Evolutionary conservation across 805 yeast species (phyloP).

Genomic region (Zygotorulaspora florentina): DNA sequence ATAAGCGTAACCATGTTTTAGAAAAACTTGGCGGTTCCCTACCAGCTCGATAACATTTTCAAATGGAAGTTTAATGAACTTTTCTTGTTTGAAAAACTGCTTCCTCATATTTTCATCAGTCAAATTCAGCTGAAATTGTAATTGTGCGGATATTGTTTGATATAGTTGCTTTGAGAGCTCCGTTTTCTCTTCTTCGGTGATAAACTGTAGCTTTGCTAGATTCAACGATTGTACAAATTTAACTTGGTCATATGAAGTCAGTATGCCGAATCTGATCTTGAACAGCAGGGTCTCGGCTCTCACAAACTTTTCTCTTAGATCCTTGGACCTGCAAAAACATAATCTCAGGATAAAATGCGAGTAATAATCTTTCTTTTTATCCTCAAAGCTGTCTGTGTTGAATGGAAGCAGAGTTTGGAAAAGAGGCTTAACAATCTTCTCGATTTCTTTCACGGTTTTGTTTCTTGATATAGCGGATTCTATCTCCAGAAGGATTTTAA

Average conservation of each 20-base stretch:
- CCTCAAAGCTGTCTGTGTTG: slow-evolving; percentile 43
- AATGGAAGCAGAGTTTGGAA: slow-evolving; percentile 60
- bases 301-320: slow-evolving; percentile 72
- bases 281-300: slow-evolving; percentile 73
- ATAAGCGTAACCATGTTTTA: slow-evolving; percentile 71
- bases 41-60: slow-evolving; percentile 78
- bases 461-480: slow-evolving; percentile 70
- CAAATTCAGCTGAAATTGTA: slow-evolving; percentile 35
- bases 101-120: slow-evolving; percentile 44
- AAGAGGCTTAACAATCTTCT: slow-evolving; percentile 58
- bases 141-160: slow-evolving; percentile 47
- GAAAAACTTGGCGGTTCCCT: slow-evolving; percentile 62
- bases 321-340: slow-evolving; percentile 85
- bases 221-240: slow-evolving; percentile 63
- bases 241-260: slow-evolving; percentile 63
- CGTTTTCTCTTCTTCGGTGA: slow-evolving; percentile 56
- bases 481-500: slow-evolving; percentile 76
- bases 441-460: slow-evolving; percentile 60
- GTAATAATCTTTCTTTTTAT: slow-evolving; percentile 84
- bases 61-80: slow-evolving; percentile 80
- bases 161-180: slow-evolving; percentile 46
- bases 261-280: slow-evolving; percentile 61
- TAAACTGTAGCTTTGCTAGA: slow-evolving; percentile 64
- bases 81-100: slow-evolving; percentile 53
- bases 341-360: slow-evolving; percentile 85